Base-by-base conservation (phyloP, 192 early-diverging fungal species). In the Coemansia sp. region DNA sequence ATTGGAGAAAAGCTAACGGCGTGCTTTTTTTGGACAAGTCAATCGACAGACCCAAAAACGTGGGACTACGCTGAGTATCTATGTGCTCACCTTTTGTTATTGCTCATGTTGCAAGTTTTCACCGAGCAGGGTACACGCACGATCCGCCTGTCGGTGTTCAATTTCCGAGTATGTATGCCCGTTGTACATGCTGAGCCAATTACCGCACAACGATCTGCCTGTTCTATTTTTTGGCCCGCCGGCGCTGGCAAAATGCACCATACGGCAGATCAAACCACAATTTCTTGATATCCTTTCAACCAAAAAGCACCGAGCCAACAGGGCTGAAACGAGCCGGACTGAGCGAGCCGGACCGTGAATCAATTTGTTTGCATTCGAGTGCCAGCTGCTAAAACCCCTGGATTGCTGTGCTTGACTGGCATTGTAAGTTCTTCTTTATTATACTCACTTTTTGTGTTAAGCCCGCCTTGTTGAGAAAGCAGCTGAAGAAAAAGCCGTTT, bases 191-290 rank as follows among this genome's bases (percentile, higher is more conserved):
- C 29, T 53, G 51, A 31, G 51, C 51, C 21, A 53, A 53, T 53
- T 31, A 31, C 29, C 6, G 6, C 29, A 31, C 29, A 31, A 31
- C 29, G 29, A 31, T 31, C 29, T 31, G 29, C 29, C 51, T 14
- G 21, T 26, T 22, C 49, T 53, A 22, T 23, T 25, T 53, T 53
- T 53, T 53, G 19, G 23, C 51, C 26, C 21, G 51, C 23, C 23
- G 50, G 50, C 23, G 19, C 51, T 53, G 51, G 51, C 51, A 53
- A 53, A 53, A 53, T 53, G 51, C 51, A 26, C 29, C 29, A 6
- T 31, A 31, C 29, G 29, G 29, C 29, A 31, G 29, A 31, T 31
- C 29, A 31, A 31, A 31, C 29, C 27, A 27, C 27, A 27, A 27
- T 27, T 6, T 5, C 27, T 31, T 31, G 29, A 31, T 31, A 31